phyloP scores from a whole-genome alignment of 306 rosid species.

The Abrus precatorius region DNA sequence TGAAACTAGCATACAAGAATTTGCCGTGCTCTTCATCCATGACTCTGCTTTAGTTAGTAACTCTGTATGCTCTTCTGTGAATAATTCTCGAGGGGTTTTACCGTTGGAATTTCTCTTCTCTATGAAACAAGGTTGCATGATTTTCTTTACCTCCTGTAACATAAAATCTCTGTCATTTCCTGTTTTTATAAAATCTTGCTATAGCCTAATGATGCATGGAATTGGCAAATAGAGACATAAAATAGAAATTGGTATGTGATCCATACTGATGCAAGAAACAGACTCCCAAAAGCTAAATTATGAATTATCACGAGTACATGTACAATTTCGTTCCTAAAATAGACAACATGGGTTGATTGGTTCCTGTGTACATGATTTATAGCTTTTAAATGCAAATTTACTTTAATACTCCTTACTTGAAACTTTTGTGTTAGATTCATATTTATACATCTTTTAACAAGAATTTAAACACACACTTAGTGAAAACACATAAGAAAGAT shows the following conservation, averaged over 20 bases:
- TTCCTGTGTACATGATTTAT: no score
- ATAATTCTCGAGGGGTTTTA: constrained; percentile 46
- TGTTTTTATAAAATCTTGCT: background rate
- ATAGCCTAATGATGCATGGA: background rate
- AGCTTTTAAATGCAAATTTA: no score
- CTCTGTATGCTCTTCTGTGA: constrained; percentile 37
- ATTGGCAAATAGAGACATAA: background rate
- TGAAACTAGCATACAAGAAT: constrained; percentile 46
- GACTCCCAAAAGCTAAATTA: no score
- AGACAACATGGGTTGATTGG: no score
- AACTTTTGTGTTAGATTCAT: no score
- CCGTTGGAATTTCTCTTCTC: constrained; percentile 43
- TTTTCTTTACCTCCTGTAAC: constrained; percentile 51
- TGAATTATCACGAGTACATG: background rate
- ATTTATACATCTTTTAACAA: no score
- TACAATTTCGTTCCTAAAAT: background rate
- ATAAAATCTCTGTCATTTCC: background rate
- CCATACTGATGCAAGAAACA: background rate
- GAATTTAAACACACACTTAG: no score
- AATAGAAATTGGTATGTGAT: no score
- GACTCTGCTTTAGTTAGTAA: constrained; percentile 42
- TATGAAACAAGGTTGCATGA: constrained; percentile 12
- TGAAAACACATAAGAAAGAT: no score
- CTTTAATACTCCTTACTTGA: no score
- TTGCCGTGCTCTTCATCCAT: constrained; percentile 55